Base-by-base conservation (phyloP, 805 yeast genomes). In the Monosporozyma servazzii region DNA sequence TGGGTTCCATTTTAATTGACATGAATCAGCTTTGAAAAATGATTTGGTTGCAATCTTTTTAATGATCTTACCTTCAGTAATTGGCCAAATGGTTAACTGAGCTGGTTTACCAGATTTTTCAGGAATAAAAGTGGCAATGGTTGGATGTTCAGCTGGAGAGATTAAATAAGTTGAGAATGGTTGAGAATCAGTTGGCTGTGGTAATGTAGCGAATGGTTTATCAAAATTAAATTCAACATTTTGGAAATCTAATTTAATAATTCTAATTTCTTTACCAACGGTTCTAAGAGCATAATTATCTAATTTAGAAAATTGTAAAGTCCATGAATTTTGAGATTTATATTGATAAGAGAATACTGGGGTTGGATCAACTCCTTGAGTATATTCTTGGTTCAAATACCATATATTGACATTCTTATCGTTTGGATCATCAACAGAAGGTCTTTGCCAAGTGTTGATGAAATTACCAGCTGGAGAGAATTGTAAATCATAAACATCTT, bases 21-120 rank as follows among this genome's bases (percentile, higher is more conserved):
- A 93, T 57, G 86, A 80, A 66, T 93, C 99, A 48, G 97, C 98
- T 72, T 91, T 90, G 79, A 93, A 93, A 62, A 93, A 88, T 53
- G 88, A 81, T 69, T 91, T 93, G 54, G 83, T 80, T 49, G 93
- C 84, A 48, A 88, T 82, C 33, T 96, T 91, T 59, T 82, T 87
- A 4, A 66, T 60, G 20, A 68, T 66, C 18, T 62, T 57, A 63
- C 85, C 67, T 48, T 67, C 62, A 0, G 64, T 30, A 21, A 67
- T 54, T 23, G 71, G 69, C 68, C 85, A 93, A 54, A 95, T 84
- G 56, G 84, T 79, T 51, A 93, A 90, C 58, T 76, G 78, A 17
- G 97, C 96, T 3, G 98, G 99, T 65, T 85, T 86, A 54, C 96
- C 96, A 51, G 76, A 73, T 58, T 80, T 78, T 64, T 88, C 96